Evolutionary conservation across 371 early-diverging fungal genomes (phyloP), one percentile per base, ranked within the genome.

Genomic region (Mortierella sp.): DNA sequence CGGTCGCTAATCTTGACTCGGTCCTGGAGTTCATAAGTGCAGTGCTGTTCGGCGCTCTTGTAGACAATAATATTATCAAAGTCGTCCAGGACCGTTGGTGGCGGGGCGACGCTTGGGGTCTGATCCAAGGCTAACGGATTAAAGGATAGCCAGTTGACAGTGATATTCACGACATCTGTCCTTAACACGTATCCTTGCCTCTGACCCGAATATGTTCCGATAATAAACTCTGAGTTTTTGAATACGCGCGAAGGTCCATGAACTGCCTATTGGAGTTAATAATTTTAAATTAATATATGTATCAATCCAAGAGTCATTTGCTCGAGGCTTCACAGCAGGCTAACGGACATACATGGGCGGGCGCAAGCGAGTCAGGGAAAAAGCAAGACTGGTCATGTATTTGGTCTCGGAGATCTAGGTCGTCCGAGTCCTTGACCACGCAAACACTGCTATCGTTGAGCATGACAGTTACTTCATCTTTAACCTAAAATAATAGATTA

Each of bases 301-400:
- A 32, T 55, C 32, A 55, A 55, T 55, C 28, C 7, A 55, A 4
- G 32, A 21, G n/a, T 52, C 52, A 19, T 3, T 55, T 55, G 52
- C 7, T 13, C 11, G 24, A 11, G 28, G 28, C 50, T n/a, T 50
- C 16, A 50, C 6, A 50, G n/a, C 16, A 9, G 10, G 24, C 28
- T 55, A 11, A 11, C 7, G 28, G 32, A 0, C 55, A 28, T 81
- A 81, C 82, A 62, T 76, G 70, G 2, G 76, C 82, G 2, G 82
- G 72, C 11, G 72, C 72, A 15, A 75, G 72, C 10, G 68, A 50
- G 40, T 74, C 74, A 6, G 83, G 82, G 32, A 84, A 83, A 41
- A 84, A 85, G 57, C 74, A 76, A 0, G 86, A 86, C 61, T 67
- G 65, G 40, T 84, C 82, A 55, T 85, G 77, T 32, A 77, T 66